Base-by-base conservation (phyloP, 148 eudicot species). In the Heliosperma pusillum region DNA sequence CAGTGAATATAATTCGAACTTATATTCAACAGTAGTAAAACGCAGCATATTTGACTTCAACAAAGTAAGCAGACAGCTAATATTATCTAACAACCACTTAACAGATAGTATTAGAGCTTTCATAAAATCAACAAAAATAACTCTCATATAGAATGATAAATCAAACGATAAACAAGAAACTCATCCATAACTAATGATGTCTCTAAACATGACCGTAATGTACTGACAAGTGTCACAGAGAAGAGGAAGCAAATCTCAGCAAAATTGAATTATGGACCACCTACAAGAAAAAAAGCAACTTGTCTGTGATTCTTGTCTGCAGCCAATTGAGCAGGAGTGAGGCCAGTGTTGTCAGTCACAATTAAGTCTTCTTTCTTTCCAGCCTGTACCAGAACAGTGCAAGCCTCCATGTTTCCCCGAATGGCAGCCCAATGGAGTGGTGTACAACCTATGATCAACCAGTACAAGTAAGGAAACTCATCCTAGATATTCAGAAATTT, bases 371-470 rank as follows among this genome's bases (percentile, higher is more conserved):
- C 99, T 80, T 88, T 96, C 83, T 96, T 96, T 70, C 99, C 99
- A 81, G 99, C 97, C 76, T 90, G 97, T 72, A 96, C 97, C 85
- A 96, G 82, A 26, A 96, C 91, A 12, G 99, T 96, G 88, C 97
- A 96, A 45, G 97, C 97, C 90, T 96, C 99, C 86, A 96, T 78
- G 80, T 92, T 92, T 12, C 99, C 99, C 78, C 89, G 89, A 77
- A 92, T 92, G 70, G 99, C 99, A 87, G 99, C 97, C 99, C 99
- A 96, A 74, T 96, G 99, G 74, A 96, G 91, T 80, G 99, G 99
- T 56, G 99, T 92, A 78, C 99, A 96, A 63, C 99, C 99, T 96
- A 82, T 65, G 78, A 58, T 55, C 56, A 65, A 16, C 64, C 12
- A 66, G 73, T 72, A 45, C 60, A 69, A 22, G 25, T 27, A n/a